Evolutionary conservation across 1,284 basidiomycete genomes (phyloP).

Genomic region (Lignosus rhinocerotis): DNA sequence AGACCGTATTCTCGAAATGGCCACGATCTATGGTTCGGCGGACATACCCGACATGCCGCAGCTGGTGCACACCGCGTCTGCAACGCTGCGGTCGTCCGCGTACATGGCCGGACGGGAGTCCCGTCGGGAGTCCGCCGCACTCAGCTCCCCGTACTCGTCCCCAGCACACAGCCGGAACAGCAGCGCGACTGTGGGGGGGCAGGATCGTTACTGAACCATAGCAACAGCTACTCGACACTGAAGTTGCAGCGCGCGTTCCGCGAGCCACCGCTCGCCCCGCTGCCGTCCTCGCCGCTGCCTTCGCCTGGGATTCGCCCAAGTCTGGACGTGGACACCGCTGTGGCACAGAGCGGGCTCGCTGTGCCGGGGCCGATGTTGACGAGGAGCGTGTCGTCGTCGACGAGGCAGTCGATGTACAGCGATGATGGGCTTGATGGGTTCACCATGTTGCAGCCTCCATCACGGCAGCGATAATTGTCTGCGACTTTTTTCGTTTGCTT

Average conservation of each 20-base stretch:
- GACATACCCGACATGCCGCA: constrained; percentile 20
- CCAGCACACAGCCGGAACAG: constrained; percentile 8
- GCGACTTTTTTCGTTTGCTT: not conserved
- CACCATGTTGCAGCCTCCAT: constrained; percentile 17
- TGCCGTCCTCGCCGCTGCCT: constrained; percentile 29
- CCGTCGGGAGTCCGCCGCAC: constrained; percentile 12
- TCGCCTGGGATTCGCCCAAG: constrained; percentile 20
- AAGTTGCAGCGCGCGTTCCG: constrained; percentile 21
- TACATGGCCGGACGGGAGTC: constrained; percentile 27
- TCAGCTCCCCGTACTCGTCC: constrained; percentile 4
- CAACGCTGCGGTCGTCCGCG: constrained; percentile 24
- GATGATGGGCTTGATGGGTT: constrained; percentile 12
- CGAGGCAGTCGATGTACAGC: constrained; percentile 15
- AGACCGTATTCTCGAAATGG: constrained; percentile 54
- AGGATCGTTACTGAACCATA: constrained; percentile 3
- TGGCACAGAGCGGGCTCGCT: not conserved
- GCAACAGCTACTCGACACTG: constrained; percentile 14
- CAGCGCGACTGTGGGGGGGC: constrained; percentile 1
- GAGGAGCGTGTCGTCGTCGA: constrained; percentile 6
- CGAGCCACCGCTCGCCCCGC: constrained; percentile 28
- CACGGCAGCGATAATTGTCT: not conserved
- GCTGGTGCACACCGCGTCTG: constrained; percentile 15
- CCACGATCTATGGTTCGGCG: constrained; percentile 35
- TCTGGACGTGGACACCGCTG: constrained; percentile 11
- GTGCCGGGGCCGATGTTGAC: not conserved